Evolutionary conservation across 352 stramenopile species (phyloP), one percentile per base, ranked within the genome.

Genomic region (Phytophthora capsici): DNA sequence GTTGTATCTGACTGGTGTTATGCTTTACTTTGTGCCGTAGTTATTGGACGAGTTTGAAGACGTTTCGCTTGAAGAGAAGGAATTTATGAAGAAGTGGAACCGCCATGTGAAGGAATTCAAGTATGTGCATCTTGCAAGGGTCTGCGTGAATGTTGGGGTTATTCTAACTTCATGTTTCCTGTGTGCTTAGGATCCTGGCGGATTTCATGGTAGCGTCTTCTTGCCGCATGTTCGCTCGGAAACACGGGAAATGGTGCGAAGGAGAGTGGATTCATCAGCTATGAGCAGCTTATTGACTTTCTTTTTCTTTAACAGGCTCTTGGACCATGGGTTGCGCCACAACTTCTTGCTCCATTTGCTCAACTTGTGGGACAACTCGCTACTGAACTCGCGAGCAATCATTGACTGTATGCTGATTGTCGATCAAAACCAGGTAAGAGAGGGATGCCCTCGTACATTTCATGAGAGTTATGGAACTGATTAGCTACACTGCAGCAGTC

Each of bases 1-100:
- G 13, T 34, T 10, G 2, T 12, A 28, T 13, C 50, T 67, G 17
- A 67, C 19, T 20, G 13, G 37, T 44, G 13, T 16, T 46, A 22
- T 67, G 32, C 3, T 40, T 20, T 6, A 44, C 32, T 63, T 32
- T 30, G 17, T 52, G 52, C 1, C 1, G 8, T 46, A 90, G 82
- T 79, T 96, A 58, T 54, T 96, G 22, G 85, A 96, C 52, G 88
- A 96, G 55, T 96, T 95, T 50, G 86, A 96, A 59, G 88, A 96
- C 43, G 88, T 96, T 1, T 81, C 88, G 25, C 60, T 94, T 26
- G 87, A 95, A 62, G 87, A 95, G 51, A 95, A 95, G 50, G 85
- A 93, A 50, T 93, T 96, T 54, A 96, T 96, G 88, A 96, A 96
- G 73, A 91, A 90, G 66, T 96, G 88, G 88, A 96, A 96, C 66